These are phyloP conservation scores for Petrea volubilis DNA, from an alignment of 257 asterid species.

Conservation along the genomic window DNA sequence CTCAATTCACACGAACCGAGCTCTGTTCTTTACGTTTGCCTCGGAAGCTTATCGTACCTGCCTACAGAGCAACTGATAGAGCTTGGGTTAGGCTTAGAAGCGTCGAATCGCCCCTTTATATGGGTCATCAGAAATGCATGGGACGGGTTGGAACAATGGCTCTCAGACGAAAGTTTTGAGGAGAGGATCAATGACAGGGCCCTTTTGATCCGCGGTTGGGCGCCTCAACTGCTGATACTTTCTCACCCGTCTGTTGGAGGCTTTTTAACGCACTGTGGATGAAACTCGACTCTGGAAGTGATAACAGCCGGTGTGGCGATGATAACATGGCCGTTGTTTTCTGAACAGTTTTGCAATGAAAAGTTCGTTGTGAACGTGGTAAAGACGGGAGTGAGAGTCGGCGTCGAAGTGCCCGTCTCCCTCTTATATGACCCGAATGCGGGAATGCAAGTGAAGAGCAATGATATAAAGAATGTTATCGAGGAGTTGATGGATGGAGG, in stretches of 20 bases:
- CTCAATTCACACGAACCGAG: slow-evolving; percentile 27
- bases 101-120: slow-evolving; percentile 39
- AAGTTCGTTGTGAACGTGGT: slow-evolving; percentile 44
- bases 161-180: slow-evolving; percentile 38
- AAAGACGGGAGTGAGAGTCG: slow-evolving; percentile 47
- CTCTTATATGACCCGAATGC: slow-evolving; percentile 37
- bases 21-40: slow-evolving; percentile 50
- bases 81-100: slow-evolving; percentile 50
- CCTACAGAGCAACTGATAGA: slow-evolving; percentile 39
- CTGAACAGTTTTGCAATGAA: slow-evolving; percentile 67
- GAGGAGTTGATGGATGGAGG: slow-evolving; percentile 37
- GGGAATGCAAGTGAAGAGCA: slow-evolving; percentile 37
- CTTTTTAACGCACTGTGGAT: slow-evolving; percentile 66
- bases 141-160: slow-evolving; percentile 39
- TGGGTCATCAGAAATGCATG: slow-evolving; percentile 45
- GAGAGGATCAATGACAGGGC: slow-evolving; percentile 42
- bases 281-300: slow-evolving; percentile 69
- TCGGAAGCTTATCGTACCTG: slow-evolving; percentile 51
- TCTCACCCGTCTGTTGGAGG: slow-evolving; percentile 54
- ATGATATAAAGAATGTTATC: slow-evolving; percentile 15
- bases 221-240: slow-evolving; percentile 56
- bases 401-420: slow-evolving; percentile 37
- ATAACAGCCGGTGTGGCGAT: slow-evolving; percentile 48
- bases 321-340: slow-evolving; percentile 60
- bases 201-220: slow-evolving; percentile 52